A percentile compares a stretch with the other conserved stretches of the same genome.
phyloP scores from a whole-genome alignment of 306 rosid genomes.

The Prunus fruticosa region DNA sequence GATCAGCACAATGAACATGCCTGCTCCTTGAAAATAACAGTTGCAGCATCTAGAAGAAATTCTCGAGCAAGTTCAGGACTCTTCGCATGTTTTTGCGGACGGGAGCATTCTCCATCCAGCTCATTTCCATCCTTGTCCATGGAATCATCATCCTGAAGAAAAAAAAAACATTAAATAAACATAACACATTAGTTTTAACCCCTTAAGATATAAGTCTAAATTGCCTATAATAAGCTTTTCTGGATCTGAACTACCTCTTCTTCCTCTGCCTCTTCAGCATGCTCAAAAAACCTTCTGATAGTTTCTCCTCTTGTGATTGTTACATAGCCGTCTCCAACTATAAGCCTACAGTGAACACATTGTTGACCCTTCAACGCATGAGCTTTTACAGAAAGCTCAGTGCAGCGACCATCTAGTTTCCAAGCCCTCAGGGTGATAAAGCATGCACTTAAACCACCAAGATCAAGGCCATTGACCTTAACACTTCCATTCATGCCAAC shows the following conservation, averaged over 20 bases:
- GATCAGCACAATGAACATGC: slow-evolving; percentile 41
- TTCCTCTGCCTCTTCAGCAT: slow-evolving; percentile 99
- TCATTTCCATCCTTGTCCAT: slow-evolving; percentile 93
- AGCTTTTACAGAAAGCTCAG: slow-evolving; percentile 92
- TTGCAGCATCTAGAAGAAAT: slow-evolving; percentile 94
- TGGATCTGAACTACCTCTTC: slow-evolving; percentile 76
- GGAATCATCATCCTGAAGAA: slow-evolving; percentile 83
- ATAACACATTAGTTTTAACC: slow-evolving; percentile 19
- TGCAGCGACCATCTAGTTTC: slow-evolving; percentile 89
- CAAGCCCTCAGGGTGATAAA: slow-evolving; percentile 89
- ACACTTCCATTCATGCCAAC: slow-evolving; percentile 88
- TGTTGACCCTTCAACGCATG: slow-evolving; percentile 90
- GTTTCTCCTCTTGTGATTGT: slow-evolving; percentile 92
- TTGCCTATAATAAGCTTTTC: slow-evolving; percentile 19
- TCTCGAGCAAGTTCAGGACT: slow-evolving; percentile 99
- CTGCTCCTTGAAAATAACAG: slow-evolving; percentile 98
- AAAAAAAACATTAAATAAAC: slow-evolving; percentile 25
- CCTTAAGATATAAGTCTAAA: slow-evolving; percentile 1
- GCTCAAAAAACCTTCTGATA: slow-evolving; percentile 90
- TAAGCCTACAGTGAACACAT: slow-evolving; percentile 91
- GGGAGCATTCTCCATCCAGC: slow-evolving; percentile 96
- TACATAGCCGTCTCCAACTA: slow-evolving; percentile 87
- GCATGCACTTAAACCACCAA: slow-evolving; percentile 80
- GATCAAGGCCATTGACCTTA: slow-evolving; percentile 72
- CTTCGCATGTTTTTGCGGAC: slow-evolving; percentile 99